Evolutionary conservation across 1,139 yeast species (phyloP).

Genomic region (Kluyveromyces sp.): DNA sequence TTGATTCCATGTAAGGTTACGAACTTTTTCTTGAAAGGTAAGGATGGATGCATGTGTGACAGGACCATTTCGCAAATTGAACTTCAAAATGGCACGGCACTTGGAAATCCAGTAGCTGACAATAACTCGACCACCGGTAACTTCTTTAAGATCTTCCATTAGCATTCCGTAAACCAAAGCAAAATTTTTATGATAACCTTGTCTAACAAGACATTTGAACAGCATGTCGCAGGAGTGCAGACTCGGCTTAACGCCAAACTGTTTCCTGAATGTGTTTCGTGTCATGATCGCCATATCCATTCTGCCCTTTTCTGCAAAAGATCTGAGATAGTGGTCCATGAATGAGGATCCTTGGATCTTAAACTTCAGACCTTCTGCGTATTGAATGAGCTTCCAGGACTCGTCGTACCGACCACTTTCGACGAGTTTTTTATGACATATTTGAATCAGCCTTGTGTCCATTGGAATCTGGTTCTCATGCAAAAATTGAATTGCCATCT

Average conservation of each 20-base stretch:
- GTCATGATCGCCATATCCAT: slow-evolving; percentile 31
- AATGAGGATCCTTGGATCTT: slow-evolving; percentile 18
- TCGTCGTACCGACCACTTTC: slow-evolving; percentile 23
- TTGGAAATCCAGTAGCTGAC: slow-evolving; percentile 24
- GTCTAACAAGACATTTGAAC: slow-evolving; percentile 31
- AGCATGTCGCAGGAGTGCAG: slow-evolving; percentile 29
- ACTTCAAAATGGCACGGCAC: slow-evolving; percentile 18
- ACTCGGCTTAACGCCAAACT: slow-evolving; percentile 26
- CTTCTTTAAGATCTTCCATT: slow-evolving; percentile 8
- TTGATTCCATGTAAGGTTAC: slow-evolving; percentile 7
- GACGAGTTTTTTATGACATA: slow-evolving; percentile 24
- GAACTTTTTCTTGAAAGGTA: slow-evolving; percentile 9
- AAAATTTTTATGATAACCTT: slow-evolving; percentile 30
- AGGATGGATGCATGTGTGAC: slow-evolving; percentile 8
- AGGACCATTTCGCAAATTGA: slow-evolving; percentile 10
- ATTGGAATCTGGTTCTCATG: slow-evolving; percentile 23
- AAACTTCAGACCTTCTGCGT: slow-evolving; percentile 13
- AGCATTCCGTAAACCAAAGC: slow-evolving; percentile 18
- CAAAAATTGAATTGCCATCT: slow-evolving; percentile 17
- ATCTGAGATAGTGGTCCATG: slow-evolving; percentile 28
- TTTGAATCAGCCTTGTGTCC: slow-evolving; percentile 20
- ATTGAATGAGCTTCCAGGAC: slow-evolving; percentile 26
- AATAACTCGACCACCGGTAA: slow-evolving; percentile 7
- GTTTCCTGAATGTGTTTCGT: slow-evolving; percentile 26
- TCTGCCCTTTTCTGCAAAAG: slow-evolving; percentile 30